phyloP scores from a whole-genome alignment of 208 protist species.

The Acanthamoeba lenticulata region DNA sequence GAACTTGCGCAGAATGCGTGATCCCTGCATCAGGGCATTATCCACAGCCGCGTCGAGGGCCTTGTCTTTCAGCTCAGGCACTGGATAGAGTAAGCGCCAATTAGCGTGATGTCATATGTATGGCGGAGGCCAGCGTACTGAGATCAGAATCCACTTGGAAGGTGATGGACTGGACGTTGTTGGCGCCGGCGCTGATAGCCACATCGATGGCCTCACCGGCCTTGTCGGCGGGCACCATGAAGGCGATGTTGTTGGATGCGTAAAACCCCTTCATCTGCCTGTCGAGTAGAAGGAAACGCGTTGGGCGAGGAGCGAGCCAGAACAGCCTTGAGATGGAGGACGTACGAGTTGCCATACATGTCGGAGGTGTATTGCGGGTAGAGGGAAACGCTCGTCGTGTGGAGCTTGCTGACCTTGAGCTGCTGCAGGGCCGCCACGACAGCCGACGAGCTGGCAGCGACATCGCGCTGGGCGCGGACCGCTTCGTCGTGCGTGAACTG shows the following conservation, averaged over 20 bases:
- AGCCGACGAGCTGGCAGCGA: background rate
- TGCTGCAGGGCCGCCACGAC: background rate
- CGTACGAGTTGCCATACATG: background rate
- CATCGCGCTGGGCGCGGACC: background rate
- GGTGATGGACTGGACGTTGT: background rate
- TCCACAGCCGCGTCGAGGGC: background rate
- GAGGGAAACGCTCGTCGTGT: background rate
- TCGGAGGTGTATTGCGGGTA: background rate
- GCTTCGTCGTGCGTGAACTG: background rate
- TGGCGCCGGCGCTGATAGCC: background rate
- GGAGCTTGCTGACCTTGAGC: background rate
- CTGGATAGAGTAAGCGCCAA: background rate
- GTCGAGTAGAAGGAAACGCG: background rate
- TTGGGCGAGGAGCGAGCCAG: background rate
- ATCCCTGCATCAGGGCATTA: background rate
- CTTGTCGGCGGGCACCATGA: background rate
- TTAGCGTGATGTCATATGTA: background rate
- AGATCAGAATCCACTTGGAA: background rate
- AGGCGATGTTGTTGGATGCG: background rate
- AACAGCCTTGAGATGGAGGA: background rate
- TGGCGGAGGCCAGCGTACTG: background rate
- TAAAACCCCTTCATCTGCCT: background rate
- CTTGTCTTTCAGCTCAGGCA: background rate
- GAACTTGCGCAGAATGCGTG: background rate
- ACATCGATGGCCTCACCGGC: background rate